phyloP scores from a whole-genome alignment of 2,329 filamentous ascomycete genomes.

The Paracamarosporium sp. region DNA sequence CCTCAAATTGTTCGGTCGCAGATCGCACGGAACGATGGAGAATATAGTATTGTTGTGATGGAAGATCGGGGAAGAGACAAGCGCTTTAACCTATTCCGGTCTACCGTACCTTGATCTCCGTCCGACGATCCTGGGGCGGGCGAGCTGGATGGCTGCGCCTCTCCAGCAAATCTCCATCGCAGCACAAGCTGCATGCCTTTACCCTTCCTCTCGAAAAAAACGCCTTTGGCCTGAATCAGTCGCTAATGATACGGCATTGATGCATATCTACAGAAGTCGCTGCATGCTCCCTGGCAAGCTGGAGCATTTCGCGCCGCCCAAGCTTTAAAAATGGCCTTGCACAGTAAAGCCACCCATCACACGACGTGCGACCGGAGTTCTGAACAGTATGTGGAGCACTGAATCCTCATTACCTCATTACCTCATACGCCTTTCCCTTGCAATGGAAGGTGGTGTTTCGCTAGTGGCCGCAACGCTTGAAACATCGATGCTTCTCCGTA shows the following conservation, averaged over 20 bases:
- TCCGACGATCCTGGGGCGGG: not conserved
- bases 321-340: not conserved
- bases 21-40: not conserved
- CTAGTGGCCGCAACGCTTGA: not conserved
- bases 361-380: constrained; percentile 3
- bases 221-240: not conserved
- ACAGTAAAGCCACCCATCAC: not conserved
- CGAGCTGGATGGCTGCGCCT: not conserved
- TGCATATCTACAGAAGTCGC: not conserved
- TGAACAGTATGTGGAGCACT: not conserved
- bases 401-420: not conserved
- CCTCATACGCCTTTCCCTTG: not conserved
- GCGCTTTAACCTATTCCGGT: not conserved
- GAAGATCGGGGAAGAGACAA: not conserved
- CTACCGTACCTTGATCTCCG: not conserved
- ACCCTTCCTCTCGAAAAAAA: not conserved
- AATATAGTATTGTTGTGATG: not conserved
- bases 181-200: not conserved
- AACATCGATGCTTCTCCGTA: constrained; percentile 9
- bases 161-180: constrained; percentile 1
- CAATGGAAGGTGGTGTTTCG: not conserved
- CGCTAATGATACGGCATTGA: not conserved
- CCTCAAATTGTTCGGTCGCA: not conserved
- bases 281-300: not conserved
- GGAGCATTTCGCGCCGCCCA: not conserved